Base-by-base conservation (phyloP, 164 flowering plant species). In the Warburgia ugandensis region DNA sequence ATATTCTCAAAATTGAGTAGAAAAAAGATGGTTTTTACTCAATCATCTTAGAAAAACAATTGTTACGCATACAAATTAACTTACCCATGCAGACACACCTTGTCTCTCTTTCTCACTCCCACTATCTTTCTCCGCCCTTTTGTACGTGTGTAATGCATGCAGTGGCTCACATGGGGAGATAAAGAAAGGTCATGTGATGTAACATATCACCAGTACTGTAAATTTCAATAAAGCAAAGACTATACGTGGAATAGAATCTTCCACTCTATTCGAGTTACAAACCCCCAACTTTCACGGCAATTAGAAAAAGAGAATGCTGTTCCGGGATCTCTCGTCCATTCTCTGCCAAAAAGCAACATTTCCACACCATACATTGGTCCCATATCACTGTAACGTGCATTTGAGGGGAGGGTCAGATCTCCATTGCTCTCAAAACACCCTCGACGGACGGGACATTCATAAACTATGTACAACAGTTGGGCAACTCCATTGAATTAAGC, bases 161-260 rank as follows among this genome's bases (percentile, higher is more conserved):
- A 59, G 35, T 54, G 59, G 58, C 42, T 59, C 71, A 68, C 67
- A 68, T 67, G 71, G 43, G 71, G 43, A 27, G 55, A 51, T 38
- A 22, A 58, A 56, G 59, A 56, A 45, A 50, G 65, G 28, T 63
- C 65, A 59, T 63, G 67, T 59, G 67, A 58, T 50, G 57, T 31
- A 16, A 14, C 41, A 44, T 43, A 21, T n/a, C 49, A 9, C 50
- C 49, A 31, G 25, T n/a, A 17, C 43, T 48, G 32, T 13, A 35
- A 28, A 17, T 20, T 32, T 29, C 43, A 13, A 17, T 28, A 56
- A 20, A 41, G 42, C 26, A 40, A 42, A 38, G 48, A 59, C n/a
- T 56, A 22, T 42, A 44, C 46, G 45, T 62, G 60, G 73, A 65
- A 69, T 69, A 65, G 73, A 65, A 65, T 69, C 70, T 69, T 69